Percentiles rank a stretch among this genome's conserved stretches.
Evolutionary conservation across 2,329 filamentous ascomycete species (phyloP).

Genomic region (Penicillium sclerotigenum): DNA sequence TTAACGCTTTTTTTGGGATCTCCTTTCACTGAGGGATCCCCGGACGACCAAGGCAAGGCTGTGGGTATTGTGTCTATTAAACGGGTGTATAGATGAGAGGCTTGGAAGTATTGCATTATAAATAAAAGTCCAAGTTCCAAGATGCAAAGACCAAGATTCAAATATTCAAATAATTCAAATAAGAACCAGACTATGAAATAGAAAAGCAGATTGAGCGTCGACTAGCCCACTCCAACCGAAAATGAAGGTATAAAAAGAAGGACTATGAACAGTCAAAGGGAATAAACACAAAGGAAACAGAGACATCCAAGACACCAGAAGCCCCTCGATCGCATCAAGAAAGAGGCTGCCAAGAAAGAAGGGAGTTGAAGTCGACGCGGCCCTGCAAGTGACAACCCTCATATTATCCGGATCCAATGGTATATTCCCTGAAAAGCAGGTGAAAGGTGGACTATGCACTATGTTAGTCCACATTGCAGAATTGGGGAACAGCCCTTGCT

Average conservation of each 20-base stretch:
- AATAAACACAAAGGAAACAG: background rate
- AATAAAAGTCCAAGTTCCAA: background rate
- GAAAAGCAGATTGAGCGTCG: background rate
- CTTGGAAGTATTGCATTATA: slow-evolving; percentile 3
- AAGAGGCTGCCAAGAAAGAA: slow-evolving; percentile 8
- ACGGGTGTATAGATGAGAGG: slow-evolving; percentile 17
- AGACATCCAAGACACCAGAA: background rate
- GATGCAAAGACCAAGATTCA: no score
- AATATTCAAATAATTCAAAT: background rate
- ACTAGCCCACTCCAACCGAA: background rate
- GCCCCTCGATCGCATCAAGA: background rate
- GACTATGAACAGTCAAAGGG: background rate
- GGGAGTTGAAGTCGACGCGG: background rate
- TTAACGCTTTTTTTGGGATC: slow-evolving; percentile 48
- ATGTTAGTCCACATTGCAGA: background rate
- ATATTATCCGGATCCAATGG: background rate
- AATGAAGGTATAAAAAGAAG: background rate
- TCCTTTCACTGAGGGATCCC: slow-evolving; percentile 26
- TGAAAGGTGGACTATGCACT: background rate
- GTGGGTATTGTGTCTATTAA: slow-evolving; percentile 20
- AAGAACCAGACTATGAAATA: background rate
- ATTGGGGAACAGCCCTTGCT: background rate
- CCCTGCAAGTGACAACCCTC: background rate
- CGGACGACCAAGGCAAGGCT: background rate
- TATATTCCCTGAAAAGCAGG: background rate